These are phyloP conservation scores for Kandelia obovata DNA, from an alignment of 345 rosid species.

Conservation along the genomic window DNA sequence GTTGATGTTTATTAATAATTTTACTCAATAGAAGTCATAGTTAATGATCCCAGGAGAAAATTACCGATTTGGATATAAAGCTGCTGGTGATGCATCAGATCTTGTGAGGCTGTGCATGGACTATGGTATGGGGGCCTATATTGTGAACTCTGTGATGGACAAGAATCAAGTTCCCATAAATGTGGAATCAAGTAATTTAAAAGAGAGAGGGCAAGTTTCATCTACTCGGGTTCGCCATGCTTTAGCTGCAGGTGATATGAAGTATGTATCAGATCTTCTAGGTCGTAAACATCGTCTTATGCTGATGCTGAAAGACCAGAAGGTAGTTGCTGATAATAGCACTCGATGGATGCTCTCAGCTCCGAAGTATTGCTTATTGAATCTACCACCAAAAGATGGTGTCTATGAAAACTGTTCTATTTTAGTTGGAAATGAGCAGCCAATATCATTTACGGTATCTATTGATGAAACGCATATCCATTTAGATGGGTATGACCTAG, in stretches of 20 bases:
- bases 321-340: conserved; percentile 20
- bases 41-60: conserved; percentile 58
- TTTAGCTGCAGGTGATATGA: conserved; percentile 70
- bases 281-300: conserved; percentile 81
- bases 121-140: conserved; percentile 59
- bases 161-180: conserved; percentile 46
- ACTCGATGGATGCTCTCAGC: conserved; percentile 40
- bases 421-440: conserved; percentile 34
- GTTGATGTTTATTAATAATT: too few species aligned
- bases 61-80: conserved; percentile 87
- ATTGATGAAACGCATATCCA: conserved; percentile 53
- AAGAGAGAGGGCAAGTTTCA: conserved; percentile 90
- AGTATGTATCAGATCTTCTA: conserved; percentile 74
- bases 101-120: conserved; percentile 67
- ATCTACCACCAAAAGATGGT: conserved; percentile 78
- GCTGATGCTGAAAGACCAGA: conserved; percentile 35
- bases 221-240: conserved; percentile 95
- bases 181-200: conserved; percentile 34
- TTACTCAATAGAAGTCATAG: conserved; percentile 7
- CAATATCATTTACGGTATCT: conserved; percentile 54
- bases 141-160: conserved; percentile 89
- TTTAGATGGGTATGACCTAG: conserved; percentile 48
- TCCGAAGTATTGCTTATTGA: conserved; percentile 56
- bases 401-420: conserved; percentile 49
- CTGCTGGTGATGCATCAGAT: conserved; percentile 80